phyloP scores from a whole-genome alignment of 148 eudicot genomes.

The Pharnaceum exiguum region DNA sequence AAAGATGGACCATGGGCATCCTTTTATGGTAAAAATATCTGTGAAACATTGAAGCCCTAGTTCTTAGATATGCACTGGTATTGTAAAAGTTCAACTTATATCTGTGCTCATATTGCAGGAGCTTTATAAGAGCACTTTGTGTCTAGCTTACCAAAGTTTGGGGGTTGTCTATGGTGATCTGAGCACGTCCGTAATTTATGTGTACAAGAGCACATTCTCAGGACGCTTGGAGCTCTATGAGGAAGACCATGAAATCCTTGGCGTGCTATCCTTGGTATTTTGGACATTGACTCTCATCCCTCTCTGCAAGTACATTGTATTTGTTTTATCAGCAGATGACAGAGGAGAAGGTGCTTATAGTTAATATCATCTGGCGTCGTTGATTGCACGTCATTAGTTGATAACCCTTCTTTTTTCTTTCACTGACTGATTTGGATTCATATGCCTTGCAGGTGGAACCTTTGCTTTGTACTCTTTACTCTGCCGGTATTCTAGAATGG shows the following conservation, averaged over 20 bases:
- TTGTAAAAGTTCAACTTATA: not conserved
- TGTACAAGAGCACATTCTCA: constrained; percentile 42
- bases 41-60: not conserved
- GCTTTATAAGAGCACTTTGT: constrained; percentile 22
- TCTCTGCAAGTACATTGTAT: constrained; percentile 35
- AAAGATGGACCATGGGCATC: not conserved
- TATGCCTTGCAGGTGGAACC: constrained; percentile 37
- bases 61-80: not conserved
- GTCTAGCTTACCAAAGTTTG: constrained; percentile 45
- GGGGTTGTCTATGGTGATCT: constrained; percentile 54
- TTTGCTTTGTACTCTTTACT: constrained; percentile 48
- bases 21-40: not conserved
- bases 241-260: constrained; percentile 39
- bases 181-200: constrained; percentile 41
- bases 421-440: not conserved
- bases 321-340: constrained; percentile 46
- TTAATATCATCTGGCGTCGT: constrained; percentile 5
- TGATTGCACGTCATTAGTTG: not conserved
- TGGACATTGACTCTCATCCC: constrained; percentile 49
- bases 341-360: constrained; percentile 42
- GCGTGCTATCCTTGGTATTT: constrained; percentile 44
- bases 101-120: constrained; percentile 18
- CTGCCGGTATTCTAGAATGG: constrained; percentile 33
- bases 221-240: constrained; percentile 26
- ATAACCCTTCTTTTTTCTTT: not conserved